Evolutionary conservation across 768 basidiomycete species (phyloP).

Genomic region (Strobilomyces dryophilus): DNA sequence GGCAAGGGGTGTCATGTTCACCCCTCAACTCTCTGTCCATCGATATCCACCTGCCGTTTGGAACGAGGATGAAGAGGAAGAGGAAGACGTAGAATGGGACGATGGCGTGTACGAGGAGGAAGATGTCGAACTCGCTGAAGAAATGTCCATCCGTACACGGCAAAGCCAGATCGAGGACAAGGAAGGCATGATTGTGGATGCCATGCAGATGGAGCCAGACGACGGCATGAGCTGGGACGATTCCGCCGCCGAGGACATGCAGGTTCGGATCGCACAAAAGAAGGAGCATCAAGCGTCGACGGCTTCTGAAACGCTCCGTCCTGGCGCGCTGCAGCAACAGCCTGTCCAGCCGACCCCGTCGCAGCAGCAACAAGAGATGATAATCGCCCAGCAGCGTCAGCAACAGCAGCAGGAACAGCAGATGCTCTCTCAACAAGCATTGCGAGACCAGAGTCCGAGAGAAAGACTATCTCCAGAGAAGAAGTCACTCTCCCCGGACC

Average conservation of each 20-base stretch:
- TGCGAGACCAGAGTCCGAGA: constrained; percentile 45
- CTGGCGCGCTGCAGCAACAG: constrained; percentile 29
- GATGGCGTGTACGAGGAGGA: constrained; percentile 68
- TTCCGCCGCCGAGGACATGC: constrained; percentile 50
- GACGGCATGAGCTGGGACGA: constrained; percentile 92
- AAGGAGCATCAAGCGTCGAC: constrained; percentile 17
- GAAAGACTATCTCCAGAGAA: constrained; percentile 41
- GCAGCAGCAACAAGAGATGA: constrained; percentile 26
- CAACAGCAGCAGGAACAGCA: constrained; percentile 34
- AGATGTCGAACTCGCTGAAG: constrained; percentile 57
- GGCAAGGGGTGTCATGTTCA: constrained; percentile 66
- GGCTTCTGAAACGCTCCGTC: constrained; percentile 35
- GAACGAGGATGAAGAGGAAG: constrained; percentile 69
- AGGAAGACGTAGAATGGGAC: constrained; percentile 52
- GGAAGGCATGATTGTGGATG: constrained; percentile 27
- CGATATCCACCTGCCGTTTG: constrained; percentile 82
- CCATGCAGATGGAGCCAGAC: constrained; percentile 57
- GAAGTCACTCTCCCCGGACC: constrained; percentile 46
- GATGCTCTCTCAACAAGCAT: constrained; percentile 22
- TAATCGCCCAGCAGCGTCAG: constrained; percentile 33
- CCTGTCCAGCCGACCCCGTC: constrained; percentile 11
- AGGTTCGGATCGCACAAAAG: constrained; percentile 29
- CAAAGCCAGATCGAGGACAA: constrained; percentile 34
- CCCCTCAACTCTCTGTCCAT: constrained; percentile 57
- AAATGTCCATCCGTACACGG: constrained; percentile 42